Percentiles rank a stretch among this genome's conserved stretches.
phyloP scores from a whole-genome alignment of 2,329 filamentous ascomycete genomes.

The Byssochlamys sp. region DNA sequence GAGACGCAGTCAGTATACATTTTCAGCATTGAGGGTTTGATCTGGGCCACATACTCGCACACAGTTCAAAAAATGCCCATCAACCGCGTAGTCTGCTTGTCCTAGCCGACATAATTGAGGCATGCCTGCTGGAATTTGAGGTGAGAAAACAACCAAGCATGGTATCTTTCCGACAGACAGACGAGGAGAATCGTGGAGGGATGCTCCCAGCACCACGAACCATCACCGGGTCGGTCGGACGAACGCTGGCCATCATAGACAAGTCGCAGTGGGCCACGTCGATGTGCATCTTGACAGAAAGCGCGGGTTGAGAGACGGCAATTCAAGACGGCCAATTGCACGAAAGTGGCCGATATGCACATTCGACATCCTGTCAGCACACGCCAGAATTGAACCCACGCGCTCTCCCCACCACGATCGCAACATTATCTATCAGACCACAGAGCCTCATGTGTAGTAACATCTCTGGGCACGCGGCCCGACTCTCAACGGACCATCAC shows the following conservation, averaged over 20 bases:
- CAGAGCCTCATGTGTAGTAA: not conserved
- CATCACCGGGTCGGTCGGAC: not conserved
- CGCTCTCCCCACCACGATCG: not conserved
- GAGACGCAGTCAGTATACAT: not conserved
- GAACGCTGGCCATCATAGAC: not conserved
- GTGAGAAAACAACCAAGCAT: not conserved
- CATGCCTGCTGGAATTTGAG: not conserved
- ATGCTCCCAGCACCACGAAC: not conserved
- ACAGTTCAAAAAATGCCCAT: not conserved
- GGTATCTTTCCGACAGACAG: not conserved
- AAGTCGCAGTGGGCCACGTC: conserved; percentile 6
- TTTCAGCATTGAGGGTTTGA: not conserved
- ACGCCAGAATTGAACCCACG: not conserved
- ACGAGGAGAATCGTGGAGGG: not conserved
- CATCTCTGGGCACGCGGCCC: not conserved
- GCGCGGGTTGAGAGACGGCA: not conserved
- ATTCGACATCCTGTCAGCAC: not conserved
- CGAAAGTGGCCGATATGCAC: not conserved
- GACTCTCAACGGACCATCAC: not conserved
- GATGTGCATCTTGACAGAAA: not conserved
- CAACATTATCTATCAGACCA: not conserved
- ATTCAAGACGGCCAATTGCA: conserved; percentile 3
- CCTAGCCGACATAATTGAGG: not conserved
- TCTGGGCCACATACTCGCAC: not conserved
- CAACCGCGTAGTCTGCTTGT: not conserved